phyloP scores from a whole-genome alignment of 257 asterid species.

The Solanum bukasovii region DNA sequence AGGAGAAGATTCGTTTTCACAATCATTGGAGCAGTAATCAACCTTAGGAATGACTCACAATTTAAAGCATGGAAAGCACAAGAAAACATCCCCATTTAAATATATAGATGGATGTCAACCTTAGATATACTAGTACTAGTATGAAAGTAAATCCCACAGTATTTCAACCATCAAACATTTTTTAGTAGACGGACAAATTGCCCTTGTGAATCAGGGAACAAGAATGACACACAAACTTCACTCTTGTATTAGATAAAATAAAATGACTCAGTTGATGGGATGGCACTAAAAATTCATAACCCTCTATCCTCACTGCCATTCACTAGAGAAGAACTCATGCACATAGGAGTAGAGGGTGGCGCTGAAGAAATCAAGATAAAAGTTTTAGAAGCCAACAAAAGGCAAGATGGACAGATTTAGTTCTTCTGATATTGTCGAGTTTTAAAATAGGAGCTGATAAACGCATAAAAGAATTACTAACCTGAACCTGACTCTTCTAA shows the following conservation, averaged over 20 bases:
- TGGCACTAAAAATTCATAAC: neutral
- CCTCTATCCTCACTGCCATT: neutral
- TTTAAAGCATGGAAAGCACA: neutral
- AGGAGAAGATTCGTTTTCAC: neutral
- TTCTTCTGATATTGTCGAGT: neutral
- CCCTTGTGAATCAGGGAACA: neutral
- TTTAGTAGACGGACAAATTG: neutral
- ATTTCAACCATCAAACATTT: neutral
- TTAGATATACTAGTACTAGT: neutral
- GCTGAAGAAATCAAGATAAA: neutral
- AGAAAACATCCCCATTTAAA: neutral
- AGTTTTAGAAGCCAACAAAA: neutral
- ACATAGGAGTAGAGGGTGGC: neutral
- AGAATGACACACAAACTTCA: neutral
- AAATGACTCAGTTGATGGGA: neutral
- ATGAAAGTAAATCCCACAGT: neutral
- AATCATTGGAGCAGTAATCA: neutral
- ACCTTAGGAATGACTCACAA: neutral
- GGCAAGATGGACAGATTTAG: neutral
- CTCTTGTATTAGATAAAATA: neutral
- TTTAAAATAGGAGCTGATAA: neutral
- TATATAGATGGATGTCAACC: neutral
- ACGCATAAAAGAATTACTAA: slow-evolving; percentile 12
- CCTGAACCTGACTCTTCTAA: slow-evolving; percentile 94
- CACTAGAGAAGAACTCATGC: neutral